A percentile compares a stretch with the other conserved stretches of the same genome.
Conservation (phyloP, 805 yeast genomes). For the Vanderwaltozyma verrucispora region DNA sequence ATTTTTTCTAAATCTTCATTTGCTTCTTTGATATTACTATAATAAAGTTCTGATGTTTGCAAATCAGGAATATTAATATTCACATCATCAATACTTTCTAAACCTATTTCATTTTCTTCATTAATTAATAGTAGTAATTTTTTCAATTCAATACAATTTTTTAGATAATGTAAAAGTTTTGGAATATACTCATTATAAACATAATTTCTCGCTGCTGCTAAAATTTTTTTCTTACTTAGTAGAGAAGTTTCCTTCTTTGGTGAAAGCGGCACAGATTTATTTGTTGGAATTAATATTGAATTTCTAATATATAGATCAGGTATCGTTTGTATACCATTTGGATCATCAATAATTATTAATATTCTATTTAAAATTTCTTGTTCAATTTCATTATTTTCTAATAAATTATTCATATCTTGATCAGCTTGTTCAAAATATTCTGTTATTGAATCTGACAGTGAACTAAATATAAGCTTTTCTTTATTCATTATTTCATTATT, state of each 20-base stretch:
- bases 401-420: slow-evolving; percentile 27
- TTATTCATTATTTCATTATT: slow-evolving; percentile 38
- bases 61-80: slow-evolving; percentile 14
- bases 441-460: slow-evolving; percentile 39
- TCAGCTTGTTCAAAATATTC: slow-evolving; percentile 32
- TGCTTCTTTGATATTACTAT: slow-evolving; percentile 2
- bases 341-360: slow-evolving; percentile 27
- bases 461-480: slow-evolving; percentile 39
- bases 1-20: slow-evolving; percentile 5
- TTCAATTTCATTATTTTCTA: slow-evolving; percentile 21
- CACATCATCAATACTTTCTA: not conserved
- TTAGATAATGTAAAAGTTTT: slow-evolving; percentile 18
- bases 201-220: slow-evolving; percentile 24
- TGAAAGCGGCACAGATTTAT: slow-evolving; percentile 20
- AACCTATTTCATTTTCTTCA: slow-evolving; percentile 1
- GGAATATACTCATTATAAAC: slow-evolving; percentile 27
- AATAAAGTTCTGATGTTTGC: slow-evolving; percentile 2
- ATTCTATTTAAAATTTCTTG: slow-evolving; percentile 24
- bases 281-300: slow-evolving; percentile 19
- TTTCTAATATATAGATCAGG: slow-evolving; percentile 34
- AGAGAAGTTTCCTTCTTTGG: slow-evolving; percentile 29
- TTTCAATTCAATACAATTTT: slow-evolving; percentile 13
- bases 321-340: slow-evolving; percentile 31
- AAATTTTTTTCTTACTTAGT: slow-evolving; percentile 26
- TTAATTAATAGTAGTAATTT: slow-evolving; percentile 8